Base-by-base conservation (phyloP, 2,329 filamentous ascomycete species). In the Thielaviopsis musarum region DNA sequence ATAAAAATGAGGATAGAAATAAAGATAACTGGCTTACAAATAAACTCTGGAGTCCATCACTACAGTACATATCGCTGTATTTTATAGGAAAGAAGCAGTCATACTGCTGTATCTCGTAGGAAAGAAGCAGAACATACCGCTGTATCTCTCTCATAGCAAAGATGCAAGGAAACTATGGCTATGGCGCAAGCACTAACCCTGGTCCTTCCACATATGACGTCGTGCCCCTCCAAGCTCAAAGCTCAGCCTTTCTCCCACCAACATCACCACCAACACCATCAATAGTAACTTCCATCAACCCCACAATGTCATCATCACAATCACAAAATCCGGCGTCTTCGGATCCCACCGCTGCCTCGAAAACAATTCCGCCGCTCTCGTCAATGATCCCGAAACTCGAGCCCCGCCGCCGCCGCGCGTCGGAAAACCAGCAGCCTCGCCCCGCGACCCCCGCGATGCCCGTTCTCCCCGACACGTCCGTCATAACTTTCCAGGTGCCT, bases 391-490 rank as follows among this genome's bases (percentile, higher is more conserved):
- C 84, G 34, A 87, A 82, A 67, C 76, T 89, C 62, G 78, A 84
- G 66, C 82, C 85, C 30, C 80, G 84, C 61, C 77, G 77, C 62
- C 77, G 79, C 62, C 75, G 77, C 62, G 68, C 73, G 62, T 51
- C 56, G 17, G 69, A 73, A 63, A 85, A 81, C 66, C 73, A 76
- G 28, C 72, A 74, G 26, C 85, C 89, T 63, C 76, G 86, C 53
- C 91, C 91, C 62, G 76, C 80, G 65, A 95, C 91, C 28, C 90
- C 90, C 54, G 69, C 77, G 48, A 77, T 96, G 9, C 83, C 88
- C 38, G 70, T 81, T 54, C 53, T 53, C 12, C 84, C 85, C 61
- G 77, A 82, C 62, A 74, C 78, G 49, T 76, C 78, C 57, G 76
- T 73, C 53, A 75, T 84, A 67, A 72, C 70, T 5, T 94, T 88